phyloP scores from a whole-genome alignment of 495 filamentous ascomycete genomes.

The Cercophora scortea region DNA sequence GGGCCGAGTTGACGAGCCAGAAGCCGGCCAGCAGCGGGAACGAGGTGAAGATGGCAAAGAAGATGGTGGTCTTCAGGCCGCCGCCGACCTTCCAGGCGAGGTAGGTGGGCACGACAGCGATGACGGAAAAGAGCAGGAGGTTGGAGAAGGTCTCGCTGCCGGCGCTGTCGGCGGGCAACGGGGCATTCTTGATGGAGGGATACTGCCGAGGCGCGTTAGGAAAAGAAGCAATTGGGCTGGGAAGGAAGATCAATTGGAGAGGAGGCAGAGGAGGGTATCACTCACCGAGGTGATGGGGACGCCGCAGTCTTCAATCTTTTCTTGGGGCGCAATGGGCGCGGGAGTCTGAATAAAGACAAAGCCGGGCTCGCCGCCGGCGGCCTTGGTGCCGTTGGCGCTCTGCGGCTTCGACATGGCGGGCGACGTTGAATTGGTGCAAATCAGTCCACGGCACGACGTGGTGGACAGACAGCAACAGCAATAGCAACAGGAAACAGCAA shows the following conservation, averaged over 20 bases:
- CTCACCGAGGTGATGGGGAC: slow-evolving; percentile 62
- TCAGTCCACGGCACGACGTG: too few relatives aligned
- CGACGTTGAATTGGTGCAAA: slow-evolving; percentile 2
- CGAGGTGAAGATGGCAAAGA: slow-evolving; percentile 57
- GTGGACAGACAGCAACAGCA: too few relatives aligned
- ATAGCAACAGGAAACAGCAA: too few relatives aligned
- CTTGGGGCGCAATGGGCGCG: slow-evolving; percentile 46
- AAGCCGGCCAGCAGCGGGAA: slow-evolving; percentile 63
- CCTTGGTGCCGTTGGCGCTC: slow-evolving; percentile 39
- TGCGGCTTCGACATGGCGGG: slow-evolving; percentile 35
- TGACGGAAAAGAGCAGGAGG: slow-evolving; percentile 45
- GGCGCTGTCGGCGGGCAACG: slow-evolving; percentile 68
- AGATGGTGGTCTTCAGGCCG: slow-evolving; percentile 62
- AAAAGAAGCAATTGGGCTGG: slow-evolving; percentile 3
- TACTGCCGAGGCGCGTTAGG: slow-evolving; percentile 41
- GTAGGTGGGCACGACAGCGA: slow-evolving; percentile 57
- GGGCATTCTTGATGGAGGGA: slow-evolving; percentile 71
- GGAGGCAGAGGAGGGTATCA: slow-evolving; percentile 15
- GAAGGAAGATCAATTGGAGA: not conserved
- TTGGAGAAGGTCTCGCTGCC: slow-evolving; percentile 68
- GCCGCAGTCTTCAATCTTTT: slow-evolving; percentile 60
- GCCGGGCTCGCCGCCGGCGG: slow-evolving; percentile 45
- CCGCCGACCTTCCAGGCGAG: slow-evolving; percentile 61
- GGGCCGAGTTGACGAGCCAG: slow-evolving; percentile 60
- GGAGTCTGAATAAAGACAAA: slow-evolving; percentile 79